Base-by-base conservation (phyloP, 176 grass and related monocot genomes). In the Luzula sylvatica region DNA sequence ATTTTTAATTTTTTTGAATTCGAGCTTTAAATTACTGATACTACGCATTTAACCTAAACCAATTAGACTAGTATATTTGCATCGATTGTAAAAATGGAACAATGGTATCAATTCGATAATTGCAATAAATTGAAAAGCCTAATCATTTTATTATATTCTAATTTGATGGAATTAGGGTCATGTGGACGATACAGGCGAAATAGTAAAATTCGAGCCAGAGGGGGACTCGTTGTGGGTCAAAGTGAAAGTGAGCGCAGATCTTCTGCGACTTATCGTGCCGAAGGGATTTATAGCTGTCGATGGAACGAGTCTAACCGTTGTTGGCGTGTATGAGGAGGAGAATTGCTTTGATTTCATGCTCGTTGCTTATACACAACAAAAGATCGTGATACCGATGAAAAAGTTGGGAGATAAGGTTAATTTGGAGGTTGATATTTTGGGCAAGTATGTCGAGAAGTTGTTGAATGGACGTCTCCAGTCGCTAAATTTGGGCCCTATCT, bases 341-440 rank as follows among this genome's bases (percentile, higher is more conserved):
- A 71, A 76, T 3, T 81, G 80, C 77, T 95, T 95, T n/a, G 76
- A 95, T 49, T 88, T 95, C 76, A 95, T 88, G 89, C 70, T 95
- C 3, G 83, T 95, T 17, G 62, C 79, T 32, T 95, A 95, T 73
- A 95, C 80, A 0, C 89, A 95, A 62, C 80, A 95, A 20, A 95
- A 95, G 67, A 72, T 95, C 20, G 80, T 82, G 28, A 81, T 95
- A 58, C 83, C 83, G 0, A 61, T 1, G 62, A 88, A 95, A 70
- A 88, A 95, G 77, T 83, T 88, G 0, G 77, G 80, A 0, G 80
- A 85, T 28, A 95, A 79, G 83, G 89, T 88, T 52, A 95, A 95
- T 30, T 75, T 95, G 14, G 80, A 95, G 77, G 89, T 82, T 0
- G 89, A 95, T 64, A 95, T 95, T 55, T 73, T 88, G 3, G 83